Conservation (phyloP, 345 rosid genomes). For the Salix exigua region DNA sequence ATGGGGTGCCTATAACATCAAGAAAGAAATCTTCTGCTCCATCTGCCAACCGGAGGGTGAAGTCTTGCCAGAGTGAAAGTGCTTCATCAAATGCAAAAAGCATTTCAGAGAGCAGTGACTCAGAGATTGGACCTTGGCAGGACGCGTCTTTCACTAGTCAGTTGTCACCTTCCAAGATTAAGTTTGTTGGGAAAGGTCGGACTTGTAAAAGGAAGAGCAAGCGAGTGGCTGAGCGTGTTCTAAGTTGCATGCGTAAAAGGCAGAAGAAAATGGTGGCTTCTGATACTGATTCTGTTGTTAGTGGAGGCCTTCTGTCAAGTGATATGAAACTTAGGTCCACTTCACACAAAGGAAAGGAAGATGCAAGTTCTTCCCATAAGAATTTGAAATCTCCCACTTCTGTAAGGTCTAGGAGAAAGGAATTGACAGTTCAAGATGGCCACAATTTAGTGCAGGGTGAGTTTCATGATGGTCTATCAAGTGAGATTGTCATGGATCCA, state of each 20-base stretch:
- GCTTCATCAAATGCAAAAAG: slow-evolving; percentile 88
- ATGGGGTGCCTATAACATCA: slow-evolving; percentile 34
- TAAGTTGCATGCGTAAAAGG: slow-evolving; percentile 70
- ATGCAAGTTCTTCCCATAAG: slow-evolving; percentile 69
- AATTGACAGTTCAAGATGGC: slow-evolving; percentile 28
- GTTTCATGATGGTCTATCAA: slow-evolving; percentile 33
- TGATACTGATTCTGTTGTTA: slow-evolving; percentile 71
- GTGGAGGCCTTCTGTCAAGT: slow-evolving; percentile 48
- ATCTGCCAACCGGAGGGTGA: slow-evolving; percentile 45
- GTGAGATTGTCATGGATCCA: slow-evolving; percentile 42
- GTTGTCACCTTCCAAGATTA: slow-evolving; percentile 55
- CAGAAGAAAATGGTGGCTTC: slow-evolving; percentile 69
- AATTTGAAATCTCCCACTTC: slow-evolving; percentile 47
- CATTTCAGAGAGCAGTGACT: slow-evolving; percentile 77
- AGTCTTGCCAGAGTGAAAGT: slow-evolving; percentile 79
- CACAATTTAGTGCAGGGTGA: slow-evolving; percentile 37
- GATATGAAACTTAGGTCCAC: slow-evolving; percentile 50
- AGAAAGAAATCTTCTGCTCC: slow-evolving; percentile 54
- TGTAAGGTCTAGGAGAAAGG: slow-evolving; percentile 63
- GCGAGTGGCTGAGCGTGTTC: slow-evolving; percentile 79
- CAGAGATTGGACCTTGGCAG: slow-evolving; percentile 63
- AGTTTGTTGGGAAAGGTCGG: slow-evolving; percentile 56
- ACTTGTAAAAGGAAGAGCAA: slow-evolving; percentile 77
- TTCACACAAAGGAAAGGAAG: slow-evolving; percentile 67
- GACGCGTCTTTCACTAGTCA: slow-evolving; percentile 39